Evolutionary conservation across 2,329 filamentous ascomycete species (phyloP).

Genomic region (Penicillium expansum): DNA sequence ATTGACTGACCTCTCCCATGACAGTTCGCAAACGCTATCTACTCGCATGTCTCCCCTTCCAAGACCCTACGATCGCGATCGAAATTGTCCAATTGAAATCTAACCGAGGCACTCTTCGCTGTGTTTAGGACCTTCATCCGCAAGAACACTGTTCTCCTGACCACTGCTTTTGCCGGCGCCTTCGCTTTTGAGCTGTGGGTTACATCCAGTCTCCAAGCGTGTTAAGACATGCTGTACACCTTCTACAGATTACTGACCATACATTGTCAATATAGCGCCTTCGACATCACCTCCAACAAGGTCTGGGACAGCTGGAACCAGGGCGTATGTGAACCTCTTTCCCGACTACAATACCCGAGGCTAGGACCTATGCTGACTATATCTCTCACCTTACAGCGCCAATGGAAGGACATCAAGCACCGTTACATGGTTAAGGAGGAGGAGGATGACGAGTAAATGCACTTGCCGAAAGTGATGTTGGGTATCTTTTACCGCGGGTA

Average conservation of each 20-base stretch:
- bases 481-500: conserved; percentile 15
- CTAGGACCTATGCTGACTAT: conserved; percentile 16
- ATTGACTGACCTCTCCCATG: conserved; percentile 30
- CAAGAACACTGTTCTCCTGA: conserved; percentile 84
- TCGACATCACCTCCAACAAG: conserved; percentile 76
- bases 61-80: conserved; percentile 16
- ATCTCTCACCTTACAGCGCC: conserved; percentile 60
- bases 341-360: conserved; percentile 6
- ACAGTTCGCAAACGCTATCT: conserved; percentile 55
- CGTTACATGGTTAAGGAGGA: conserved; percentile 72
- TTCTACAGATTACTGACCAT: conserved; percentile 18
- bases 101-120: conserved; percentile 14
- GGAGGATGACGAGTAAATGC: conserved; percentile 52
- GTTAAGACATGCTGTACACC: not conserved
- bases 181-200: conserved; percentile 94
- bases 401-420: conserved; percentile 99
- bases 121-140: conserved; percentile 72
- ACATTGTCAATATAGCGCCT: conserved; percentile 59
- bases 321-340: conserved; percentile 65
- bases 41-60: conserved; percentile 54
- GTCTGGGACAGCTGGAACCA: conserved; percentile 90
- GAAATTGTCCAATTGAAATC: conserved; percentile 16
- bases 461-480: conserved; percentile 1
- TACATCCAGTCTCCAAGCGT: conserved; percentile 6
- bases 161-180: conserved; percentile 77